These are phyloP conservation scores for Fusarium ramigenum DNA, from an alignment of 2,329 filamentous ascomycete species.

Conservation along the genomic window DNA sequence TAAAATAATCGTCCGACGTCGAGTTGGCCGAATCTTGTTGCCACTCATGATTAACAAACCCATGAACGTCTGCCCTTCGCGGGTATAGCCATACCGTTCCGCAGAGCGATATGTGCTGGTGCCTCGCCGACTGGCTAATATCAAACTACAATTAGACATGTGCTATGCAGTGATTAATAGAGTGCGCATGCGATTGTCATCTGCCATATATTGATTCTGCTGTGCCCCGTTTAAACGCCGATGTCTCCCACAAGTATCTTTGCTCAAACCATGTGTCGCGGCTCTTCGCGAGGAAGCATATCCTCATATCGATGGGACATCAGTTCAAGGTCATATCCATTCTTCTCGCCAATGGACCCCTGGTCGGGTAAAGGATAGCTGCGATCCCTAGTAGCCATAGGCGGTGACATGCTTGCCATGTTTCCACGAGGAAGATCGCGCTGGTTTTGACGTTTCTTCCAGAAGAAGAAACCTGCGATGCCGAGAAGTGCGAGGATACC, in stretches of 20 bases:
- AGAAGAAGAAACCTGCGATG: conserved; percentile 51
- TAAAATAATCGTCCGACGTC: conserved; percentile 11
- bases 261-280: conserved; percentile 54
- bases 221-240: conserved; percentile 7
- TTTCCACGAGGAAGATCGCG: conserved; percentile 43
- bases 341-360: conserved; percentile 50
- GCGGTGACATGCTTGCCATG: conserved; percentile 61
- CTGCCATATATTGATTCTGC: conserved; percentile 15
- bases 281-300: conserved; percentile 62
- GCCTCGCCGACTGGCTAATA: background rate
- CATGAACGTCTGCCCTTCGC: background rate
- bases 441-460: conserved; percentile 45
- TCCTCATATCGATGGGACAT: conserved; percentile 66
- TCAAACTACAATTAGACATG: conserved; percentile 1
- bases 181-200: conserved; percentile 5
- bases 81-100: background rate
- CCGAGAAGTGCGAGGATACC: conserved; percentile 53
- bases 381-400: conserved; percentile 58
- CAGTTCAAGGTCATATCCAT: conserved; percentile 59
- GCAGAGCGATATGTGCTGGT: background rate
- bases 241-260: conserved; percentile 6
- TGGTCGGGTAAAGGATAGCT: conserved; percentile 50
- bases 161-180: background rate
- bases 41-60: background rate
- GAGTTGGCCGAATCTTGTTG: background rate